A percentile compares a stretch with the other conserved stretches of the same genome.
Conservation (phyloP, 1,284 basidiomycete genomes). For the Pholiota adiposa region DNA sequence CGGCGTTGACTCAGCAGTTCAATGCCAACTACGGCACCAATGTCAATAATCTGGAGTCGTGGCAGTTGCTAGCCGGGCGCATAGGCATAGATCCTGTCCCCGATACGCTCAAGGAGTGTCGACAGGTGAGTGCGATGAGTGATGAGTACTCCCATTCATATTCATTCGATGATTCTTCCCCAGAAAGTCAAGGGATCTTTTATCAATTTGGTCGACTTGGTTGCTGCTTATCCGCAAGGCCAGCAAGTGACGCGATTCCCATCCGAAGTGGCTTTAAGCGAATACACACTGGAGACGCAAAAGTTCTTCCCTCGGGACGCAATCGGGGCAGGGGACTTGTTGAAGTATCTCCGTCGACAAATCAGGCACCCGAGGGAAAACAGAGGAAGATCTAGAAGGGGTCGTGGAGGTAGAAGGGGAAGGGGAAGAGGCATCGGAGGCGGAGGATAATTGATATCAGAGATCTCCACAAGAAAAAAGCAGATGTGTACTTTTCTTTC, state of each 20-base stretch:
- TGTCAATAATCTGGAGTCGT: neutral
- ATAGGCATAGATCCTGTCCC: constrained; percentile 1
- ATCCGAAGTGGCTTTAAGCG: neutral
- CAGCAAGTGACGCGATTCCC: neutral
- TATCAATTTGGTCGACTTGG: constrained; percentile 36
- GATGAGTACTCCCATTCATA: neutral
- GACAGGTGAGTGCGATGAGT: neutral
- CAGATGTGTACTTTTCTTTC: no score
- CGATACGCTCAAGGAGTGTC: neutral
- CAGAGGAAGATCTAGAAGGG: no score
- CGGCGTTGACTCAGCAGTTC: neutral
- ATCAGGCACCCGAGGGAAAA: no score
- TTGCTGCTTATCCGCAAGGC: constrained; percentile 12
- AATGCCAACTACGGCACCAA: neutral
- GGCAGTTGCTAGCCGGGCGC: neutral
- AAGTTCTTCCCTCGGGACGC: neutral
- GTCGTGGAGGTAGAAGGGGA: no score
- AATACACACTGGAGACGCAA: neutral
- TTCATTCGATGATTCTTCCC: no score
- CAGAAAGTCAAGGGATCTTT: constrained; percentile 27
- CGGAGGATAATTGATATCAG: no score
- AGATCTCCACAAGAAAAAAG: no score
- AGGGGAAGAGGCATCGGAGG: no score
- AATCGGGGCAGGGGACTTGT: constrained; percentile 2
- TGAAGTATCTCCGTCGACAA: neutral